Evolutionary conservation across 306 rosid genomes (phyloP).

Genomic region (Gillenia trifoliata): DNA sequence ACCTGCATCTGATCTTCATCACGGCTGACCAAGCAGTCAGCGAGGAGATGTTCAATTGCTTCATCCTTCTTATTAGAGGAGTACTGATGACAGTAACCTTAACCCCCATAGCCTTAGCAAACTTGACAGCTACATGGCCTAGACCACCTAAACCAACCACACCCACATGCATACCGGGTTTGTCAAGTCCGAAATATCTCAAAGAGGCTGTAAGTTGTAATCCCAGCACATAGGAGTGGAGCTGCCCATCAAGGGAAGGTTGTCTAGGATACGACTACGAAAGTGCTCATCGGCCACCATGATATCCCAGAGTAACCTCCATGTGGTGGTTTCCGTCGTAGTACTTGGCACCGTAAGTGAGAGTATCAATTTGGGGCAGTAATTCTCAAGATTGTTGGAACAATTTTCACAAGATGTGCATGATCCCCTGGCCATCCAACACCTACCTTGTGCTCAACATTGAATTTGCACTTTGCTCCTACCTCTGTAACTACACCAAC

Average conservation of each 20-base stretch:
- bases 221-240: conserved; percentile 9
- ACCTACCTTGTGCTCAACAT: conserved; percentile 11
- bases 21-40: conserved; percentile 10
- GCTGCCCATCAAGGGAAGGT: not conserved
- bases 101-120: conserved; percentile 12
- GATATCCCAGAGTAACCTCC: conserved; percentile 8
- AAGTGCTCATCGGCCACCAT: not conserved
- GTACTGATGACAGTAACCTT: conserved; percentile 7
- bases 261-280: not conserved
- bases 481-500: conserved; percentile 10
- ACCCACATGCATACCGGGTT: not conserved
- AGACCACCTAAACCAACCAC: conserved; percentile 6
- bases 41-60: not conserved
- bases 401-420: conserved; percentile 6
- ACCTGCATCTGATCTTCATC: conserved; percentile 23
- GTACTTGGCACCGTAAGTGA: not conserved
- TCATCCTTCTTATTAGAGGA: not conserved
- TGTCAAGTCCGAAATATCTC: not conserved
- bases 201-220: conserved; percentile 16
- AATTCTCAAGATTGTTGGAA: not conserved
- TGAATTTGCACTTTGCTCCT: conserved; percentile 7
- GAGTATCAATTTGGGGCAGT: not conserved
- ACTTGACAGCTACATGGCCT: conserved; percentile 6
- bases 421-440: conserved; percentile 7
- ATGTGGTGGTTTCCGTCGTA: not conserved